Evolutionary conservation across 768 basidiomycete genomes (phyloP), one percentile per base, ranked within the genome.

Genomic region (Pleurotus salmoneostramineus): DNA sequence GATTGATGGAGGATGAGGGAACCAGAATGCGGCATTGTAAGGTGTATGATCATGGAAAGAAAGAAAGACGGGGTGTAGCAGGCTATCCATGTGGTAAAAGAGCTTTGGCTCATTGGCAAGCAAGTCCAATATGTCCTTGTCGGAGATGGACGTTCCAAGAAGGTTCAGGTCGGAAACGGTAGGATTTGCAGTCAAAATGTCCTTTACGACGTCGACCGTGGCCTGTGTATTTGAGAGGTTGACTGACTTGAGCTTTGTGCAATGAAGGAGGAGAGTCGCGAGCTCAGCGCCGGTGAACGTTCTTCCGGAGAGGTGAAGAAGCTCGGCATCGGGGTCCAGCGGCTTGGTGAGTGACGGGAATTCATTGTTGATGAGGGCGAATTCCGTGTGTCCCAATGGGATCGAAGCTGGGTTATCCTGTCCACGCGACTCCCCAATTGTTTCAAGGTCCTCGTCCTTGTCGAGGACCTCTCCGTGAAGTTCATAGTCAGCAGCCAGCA

Each of bases 31-130:
- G n/a, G 50, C 12, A 15, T 52, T 52, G 15, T 52, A 52, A 5
- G 35, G 34, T n/a, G 34, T 35, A 3, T 33, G 10, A 8, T 52
- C 37, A 6, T 12, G 33, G 34, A 15, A 52, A 11, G 50, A 17
- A 15, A 71, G 50, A 47, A 72, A 56, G 15, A 60, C 56, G 1
- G 70, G 71, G 51, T 73, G 73, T 11, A 67, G 46, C 49, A 74
- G 61, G 14, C 64, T 63, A 36, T 71, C 68, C 21, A 74, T 46
- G 48, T 62, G 40, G 32, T 54, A 43, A 57, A 72, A 72, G 5
- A 74, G 68, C 17, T 63, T 60, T 6, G 68, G 66, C 17, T 68
- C 50, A 4, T 58, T 49, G 2, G 7, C n/a, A 3, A 74, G 48
- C 12, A 76, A 62, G n/a, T 42, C 48, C 11, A 74, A 42, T 7